Evolutionary conservation across 2,329 filamentous ascomycete species (phyloP).

Genomic region (Thielaviopsis euricoi): DNA sequence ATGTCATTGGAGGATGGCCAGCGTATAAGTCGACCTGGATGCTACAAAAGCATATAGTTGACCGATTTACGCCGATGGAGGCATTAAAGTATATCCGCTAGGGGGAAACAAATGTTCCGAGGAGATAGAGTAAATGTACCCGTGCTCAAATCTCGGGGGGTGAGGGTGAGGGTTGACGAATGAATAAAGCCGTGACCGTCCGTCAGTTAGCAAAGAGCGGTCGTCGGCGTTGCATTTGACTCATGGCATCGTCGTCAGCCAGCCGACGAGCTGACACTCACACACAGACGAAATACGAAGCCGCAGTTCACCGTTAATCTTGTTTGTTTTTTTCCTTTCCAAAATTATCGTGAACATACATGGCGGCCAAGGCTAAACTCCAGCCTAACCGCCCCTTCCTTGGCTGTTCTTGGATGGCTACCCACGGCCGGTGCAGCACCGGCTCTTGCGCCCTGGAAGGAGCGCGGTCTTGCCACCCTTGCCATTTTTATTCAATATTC

Average conservation of each 20-base stretch:
- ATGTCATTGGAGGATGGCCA: no score
- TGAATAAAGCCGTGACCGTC: no score
- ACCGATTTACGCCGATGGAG: background rate
- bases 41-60: background rate
- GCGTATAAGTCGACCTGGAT: no score
- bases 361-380: background rate
- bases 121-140: background rate
- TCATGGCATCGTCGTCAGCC: background rate
- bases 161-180: no score
- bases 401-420: background rate
- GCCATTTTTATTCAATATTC: no score
- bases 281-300: background rate
- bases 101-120: background rate
- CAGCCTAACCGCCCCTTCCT: background rate
- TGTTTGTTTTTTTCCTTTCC: no score
- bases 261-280: no score
- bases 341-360: background rate
- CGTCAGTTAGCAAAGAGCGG: background rate
- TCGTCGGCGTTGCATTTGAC: background rate
- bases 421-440: background rate
- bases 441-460: background rate
- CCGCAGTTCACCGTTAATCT: background rate
- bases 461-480: background rate
- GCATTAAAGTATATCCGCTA: background rate
- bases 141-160: background rate